phyloP scores from a whole-genome alignment of 352 stramenopile species.

The Saprolegnia diclina region DNA sequence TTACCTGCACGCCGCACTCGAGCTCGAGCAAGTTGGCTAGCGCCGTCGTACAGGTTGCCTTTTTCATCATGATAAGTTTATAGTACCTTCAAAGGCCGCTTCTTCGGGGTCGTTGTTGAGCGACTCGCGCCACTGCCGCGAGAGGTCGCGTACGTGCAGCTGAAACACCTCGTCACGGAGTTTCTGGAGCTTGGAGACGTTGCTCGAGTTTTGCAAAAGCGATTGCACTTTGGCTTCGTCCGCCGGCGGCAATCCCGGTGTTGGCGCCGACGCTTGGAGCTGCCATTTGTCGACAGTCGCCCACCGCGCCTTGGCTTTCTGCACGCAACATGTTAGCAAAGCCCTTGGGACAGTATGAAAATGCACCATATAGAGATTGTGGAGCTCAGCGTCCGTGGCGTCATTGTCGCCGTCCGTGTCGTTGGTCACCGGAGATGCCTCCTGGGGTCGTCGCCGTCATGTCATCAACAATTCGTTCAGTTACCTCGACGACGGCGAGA shows the following conservation, averaged over 20 bases:
- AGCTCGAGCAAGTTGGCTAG: slow-evolving; percentile 21
- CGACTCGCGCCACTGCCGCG: slow-evolving; percentile 1
- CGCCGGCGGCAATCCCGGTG: not conserved
- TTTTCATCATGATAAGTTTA: too few relatives aligned
- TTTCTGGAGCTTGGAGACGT: slow-evolving; percentile 18
- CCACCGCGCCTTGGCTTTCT: slow-evolving; percentile 18
- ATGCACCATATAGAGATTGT: not conserved
- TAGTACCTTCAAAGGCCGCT: slow-evolving; percentile 18
- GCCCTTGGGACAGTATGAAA: not conserved
- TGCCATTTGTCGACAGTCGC: not conserved
- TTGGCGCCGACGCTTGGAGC: not conserved
- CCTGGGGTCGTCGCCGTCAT: not conserved
- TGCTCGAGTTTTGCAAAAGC: not conserved
- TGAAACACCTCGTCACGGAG: slow-evolving; percentile 22
- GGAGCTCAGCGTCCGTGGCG: not conserved
- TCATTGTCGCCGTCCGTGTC: slow-evolving; percentile 3
- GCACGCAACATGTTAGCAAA: not conserved
- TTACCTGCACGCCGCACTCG: slow-evolving; percentile 23
- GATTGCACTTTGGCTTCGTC: slow-evolving; percentile 11
- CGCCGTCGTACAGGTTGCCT: too few relatives aligned
- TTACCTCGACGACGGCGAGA: not conserved
- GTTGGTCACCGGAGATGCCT: not conserved
- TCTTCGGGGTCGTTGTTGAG: slow-evolving; percentile 17
- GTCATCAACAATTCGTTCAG: too few relatives aligned
- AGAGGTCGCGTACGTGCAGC: slow-evolving; percentile 16